Conservation (phyloP, 306 rosid species). For the Gynostemma pentaphyllum region DNA sequence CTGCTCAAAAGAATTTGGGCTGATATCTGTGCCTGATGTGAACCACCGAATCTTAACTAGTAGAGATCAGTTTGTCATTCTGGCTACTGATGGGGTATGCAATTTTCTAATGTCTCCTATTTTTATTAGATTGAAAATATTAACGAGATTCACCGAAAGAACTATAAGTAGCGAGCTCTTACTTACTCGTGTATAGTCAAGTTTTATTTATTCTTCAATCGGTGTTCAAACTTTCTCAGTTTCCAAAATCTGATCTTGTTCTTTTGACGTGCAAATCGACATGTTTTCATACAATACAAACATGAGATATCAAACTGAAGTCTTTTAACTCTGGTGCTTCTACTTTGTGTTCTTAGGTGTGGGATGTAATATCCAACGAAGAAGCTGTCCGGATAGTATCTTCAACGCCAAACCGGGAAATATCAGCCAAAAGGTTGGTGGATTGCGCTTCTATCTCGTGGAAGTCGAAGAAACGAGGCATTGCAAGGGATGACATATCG, state of each 20-base stretch:
- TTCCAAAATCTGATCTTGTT: too few species aligned
- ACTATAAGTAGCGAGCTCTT: too few species aligned
- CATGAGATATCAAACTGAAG: too few species aligned
- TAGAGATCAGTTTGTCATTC: constrained; percentile 62
- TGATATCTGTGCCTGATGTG: constrained; percentile 86
- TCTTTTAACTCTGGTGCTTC: neutral
- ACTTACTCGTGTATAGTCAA: too few species aligned
- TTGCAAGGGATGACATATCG: constrained; percentile 84
- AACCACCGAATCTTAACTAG: constrained; percentile 42
- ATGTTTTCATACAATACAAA: too few species aligned
- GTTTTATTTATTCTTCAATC: too few species aligned
- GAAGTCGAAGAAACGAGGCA: constrained; percentile 68
- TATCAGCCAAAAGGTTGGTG: constrained; percentile 55
- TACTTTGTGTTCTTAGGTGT: constrained; percentile 34
- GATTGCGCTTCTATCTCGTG: constrained; percentile 59
- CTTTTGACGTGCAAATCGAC: too few species aligned
- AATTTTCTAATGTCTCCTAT: neutral
- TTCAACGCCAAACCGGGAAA: constrained; percentile 41
- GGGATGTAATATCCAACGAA: constrained; percentile 88
- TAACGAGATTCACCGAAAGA: too few species aligned
- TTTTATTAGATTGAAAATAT: neutral
- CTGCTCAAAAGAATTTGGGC: constrained; percentile 65
- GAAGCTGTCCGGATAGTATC: constrained; percentile 70
- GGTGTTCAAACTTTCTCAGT: too few species aligned
- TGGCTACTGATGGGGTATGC: constrained; percentile 91